A percentile compares a stretch with the other conserved stretches of the same genome.
phyloP scores from a whole-genome alignment of 805 yeast genomes.

The Cephaloascus albidus region DNA sequence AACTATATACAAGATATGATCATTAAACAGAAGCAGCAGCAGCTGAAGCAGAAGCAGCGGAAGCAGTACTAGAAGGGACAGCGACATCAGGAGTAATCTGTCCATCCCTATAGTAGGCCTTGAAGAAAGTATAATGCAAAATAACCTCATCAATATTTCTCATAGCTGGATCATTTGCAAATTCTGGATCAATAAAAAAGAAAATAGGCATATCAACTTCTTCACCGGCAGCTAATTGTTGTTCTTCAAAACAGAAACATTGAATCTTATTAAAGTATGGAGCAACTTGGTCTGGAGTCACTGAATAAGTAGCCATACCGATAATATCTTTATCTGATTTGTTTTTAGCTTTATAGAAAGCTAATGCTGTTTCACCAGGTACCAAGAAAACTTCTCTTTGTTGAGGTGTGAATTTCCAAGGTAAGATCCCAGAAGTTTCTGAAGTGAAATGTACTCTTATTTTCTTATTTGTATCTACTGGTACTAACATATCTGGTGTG shows the following conservation, averaged over 20 bases:
- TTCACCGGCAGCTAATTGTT: conserved; percentile 86
- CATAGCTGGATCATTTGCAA: conserved; percentile 87
- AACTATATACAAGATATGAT: background rate
- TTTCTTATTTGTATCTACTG: conserved; percentile 78
- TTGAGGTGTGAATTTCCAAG: conserved; percentile 93
- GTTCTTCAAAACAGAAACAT: conserved; percentile 98
- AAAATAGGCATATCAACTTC: conserved; percentile 99
- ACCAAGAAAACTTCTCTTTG: conserved; percentile 87
- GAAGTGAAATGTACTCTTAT: conserved; percentile 84
- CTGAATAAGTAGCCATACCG: conserved; percentile 98
- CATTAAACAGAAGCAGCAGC: background rate
- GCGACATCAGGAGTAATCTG: background rate
- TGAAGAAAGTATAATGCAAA: conserved; percentile 88
- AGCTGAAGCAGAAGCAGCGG: background rate
- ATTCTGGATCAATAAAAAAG: conserved; percentile 94
- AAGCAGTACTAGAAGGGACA: too few relatives aligned
- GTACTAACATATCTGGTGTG: conserved; percentile 79
- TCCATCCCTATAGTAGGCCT: conserved; percentile 34
- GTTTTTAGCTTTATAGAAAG: conserved; percentile 89
- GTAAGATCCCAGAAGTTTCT: conserved; percentile 81
- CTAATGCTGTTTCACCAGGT: conserved; percentile 97
- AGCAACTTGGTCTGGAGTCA: conserved; percentile 93
- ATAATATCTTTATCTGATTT: conserved; percentile 80
- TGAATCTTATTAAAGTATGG: conserved; percentile 96
- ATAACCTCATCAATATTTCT: conserved; percentile 83